Evolutionary conservation across 768 basidiomycete genomes (phyloP).

Genomic region (Leucosporidium yakuticum): DNA sequence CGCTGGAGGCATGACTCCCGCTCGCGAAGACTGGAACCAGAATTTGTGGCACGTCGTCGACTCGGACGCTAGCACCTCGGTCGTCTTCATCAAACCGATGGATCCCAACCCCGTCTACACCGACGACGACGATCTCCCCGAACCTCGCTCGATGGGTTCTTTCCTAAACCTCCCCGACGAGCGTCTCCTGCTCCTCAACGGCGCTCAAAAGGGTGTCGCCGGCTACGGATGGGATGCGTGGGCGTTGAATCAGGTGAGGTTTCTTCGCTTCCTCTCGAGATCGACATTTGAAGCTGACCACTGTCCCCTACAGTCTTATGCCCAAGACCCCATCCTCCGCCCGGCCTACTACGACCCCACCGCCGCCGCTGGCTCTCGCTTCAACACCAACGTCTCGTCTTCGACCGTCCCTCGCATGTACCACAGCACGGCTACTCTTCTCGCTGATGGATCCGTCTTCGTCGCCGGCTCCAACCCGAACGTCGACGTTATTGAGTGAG

Average conservation of each 20-base stretch:
- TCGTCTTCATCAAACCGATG: slow-evolving; percentile 70
- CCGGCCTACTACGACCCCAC: slow-evolving; percentile 71
- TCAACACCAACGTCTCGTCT: slow-evolving; percentile 43
- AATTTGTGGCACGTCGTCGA: slow-evolving; percentile 26
- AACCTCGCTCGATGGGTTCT: slow-evolving; percentile 56
- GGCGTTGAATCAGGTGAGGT: slow-evolving; percentile 29
- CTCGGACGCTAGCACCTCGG: slow-evolving; percentile 48
- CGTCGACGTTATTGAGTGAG: slow-evolving; percentile 51
- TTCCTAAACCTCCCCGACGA: slow-evolving; percentile 19
- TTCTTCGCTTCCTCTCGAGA: neutral
- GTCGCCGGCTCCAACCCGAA: slow-evolving; percentile 91
- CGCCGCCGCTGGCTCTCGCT: slow-evolving; percentile 63
- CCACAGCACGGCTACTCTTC: slow-evolving; percentile 78
- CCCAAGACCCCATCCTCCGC: slow-evolving; percentile 68
- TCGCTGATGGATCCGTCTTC: slow-evolving; percentile 71
- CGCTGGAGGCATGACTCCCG: slow-evolving; percentile 78
- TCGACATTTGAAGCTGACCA: neutral
- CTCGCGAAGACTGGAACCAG: slow-evolving; percentile 48
- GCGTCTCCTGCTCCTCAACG: slow-evolving; percentile 3
- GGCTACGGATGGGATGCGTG: slow-evolving; percentile 56
- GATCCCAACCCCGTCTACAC: slow-evolving; percentile 59
- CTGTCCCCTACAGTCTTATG: slow-evolving; percentile 52
- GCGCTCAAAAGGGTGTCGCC: neutral
- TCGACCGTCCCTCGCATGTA: slow-evolving; percentile 65
- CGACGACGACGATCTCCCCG: slow-evolving; percentile 67